These are phyloP conservation scores for Maudiozyma serrabonitensis DNA, from an alignment of 805 yeast species.

Conservation along the genomic window DNA sequence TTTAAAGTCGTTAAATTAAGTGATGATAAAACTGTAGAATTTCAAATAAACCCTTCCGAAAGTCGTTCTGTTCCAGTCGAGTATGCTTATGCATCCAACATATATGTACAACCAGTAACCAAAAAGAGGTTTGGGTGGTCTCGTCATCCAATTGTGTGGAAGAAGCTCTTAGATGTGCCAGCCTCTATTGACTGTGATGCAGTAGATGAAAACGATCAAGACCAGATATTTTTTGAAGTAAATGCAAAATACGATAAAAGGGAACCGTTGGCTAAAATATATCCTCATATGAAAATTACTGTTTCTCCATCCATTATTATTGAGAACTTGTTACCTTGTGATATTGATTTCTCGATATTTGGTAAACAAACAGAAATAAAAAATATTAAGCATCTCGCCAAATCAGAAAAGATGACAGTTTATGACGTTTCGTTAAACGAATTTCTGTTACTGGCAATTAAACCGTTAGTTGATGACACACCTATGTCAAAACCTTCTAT, in stretches of 20 bases:
- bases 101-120: constrained; percentile 55
- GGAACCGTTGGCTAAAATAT: constrained; percentile 66
- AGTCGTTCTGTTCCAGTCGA: constrained; percentile 67
- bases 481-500: constrained; percentile 30
- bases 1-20: constrained; percentile 28
- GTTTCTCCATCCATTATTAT: constrained; percentile 80
- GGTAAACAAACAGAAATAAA: constrained; percentile 63
- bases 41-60: constrained; percentile 44
- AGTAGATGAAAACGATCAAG: constrained; percentile 34
- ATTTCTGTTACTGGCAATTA: constrained; percentile 60
- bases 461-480: constrained; percentile 39
- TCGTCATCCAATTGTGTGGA: constrained; percentile 54
- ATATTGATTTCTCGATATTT: constrained; percentile 61
- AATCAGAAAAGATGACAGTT: constrained; percentile 61
- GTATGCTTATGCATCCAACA: constrained; percentile 45
- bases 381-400: constrained; percentile 50
- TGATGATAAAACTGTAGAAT: constrained; percentile 24
- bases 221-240: constrained; percentile 57
- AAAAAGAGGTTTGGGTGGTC: constrained; percentile 62
- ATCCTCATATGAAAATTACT: constrained; percentile 73
- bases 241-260: constrained; percentile 51
- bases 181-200: constrained; percentile 49
- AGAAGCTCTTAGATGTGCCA: constrained; percentile 39
- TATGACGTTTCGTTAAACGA: constrained; percentile 73
- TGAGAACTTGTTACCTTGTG: constrained; percentile 78